Evolutionary conservation across 106 monocot species (phyloP).

Genomic region (Platanthera zijinensis): DNA sequence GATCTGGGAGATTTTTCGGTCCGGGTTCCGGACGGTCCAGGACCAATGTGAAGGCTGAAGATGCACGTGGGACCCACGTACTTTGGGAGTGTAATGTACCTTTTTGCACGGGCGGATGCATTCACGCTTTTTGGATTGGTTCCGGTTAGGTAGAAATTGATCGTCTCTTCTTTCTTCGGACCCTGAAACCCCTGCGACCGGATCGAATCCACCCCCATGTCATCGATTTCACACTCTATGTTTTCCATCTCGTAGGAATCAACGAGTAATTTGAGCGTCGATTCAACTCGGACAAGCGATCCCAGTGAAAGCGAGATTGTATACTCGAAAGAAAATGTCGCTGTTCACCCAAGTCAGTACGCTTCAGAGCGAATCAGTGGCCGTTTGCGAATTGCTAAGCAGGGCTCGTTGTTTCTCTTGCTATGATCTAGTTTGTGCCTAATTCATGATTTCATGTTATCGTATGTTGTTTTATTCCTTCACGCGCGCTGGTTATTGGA

Average conservation of each 20-base stretch:
- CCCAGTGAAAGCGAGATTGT: conserved; percentile 23
- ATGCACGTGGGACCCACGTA: too few relatives aligned
- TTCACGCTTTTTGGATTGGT: too few relatives aligned
- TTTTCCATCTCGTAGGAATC: not conserved
- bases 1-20: too few relatives aligned
- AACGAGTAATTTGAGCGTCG: conserved; percentile 3
- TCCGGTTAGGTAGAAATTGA: conserved; percentile 27
- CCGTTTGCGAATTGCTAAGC: conserved; percentile 39
- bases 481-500: not conserved
- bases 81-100: too few relatives aligned
- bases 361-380: conserved; percentile 49
- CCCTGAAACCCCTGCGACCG: not conserved
- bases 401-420: conserved; percentile 30
- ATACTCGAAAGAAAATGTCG: conserved; percentile 49
- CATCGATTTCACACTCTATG: not conserved
- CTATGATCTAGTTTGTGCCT: conserved; percentile 5
- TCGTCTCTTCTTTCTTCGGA: not conserved
- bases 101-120: too few relatives aligned
- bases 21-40: too few relatives aligned
- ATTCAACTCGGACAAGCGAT: not conserved
- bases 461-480: not conserved
- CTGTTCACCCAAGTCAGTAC: conserved; percentile 58
- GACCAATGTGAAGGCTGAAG: too few relatives aligned
- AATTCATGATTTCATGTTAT: too few relatives aligned
- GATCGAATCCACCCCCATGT: not conserved